These are phyloP conservation scores for Podaxis rugospora DNA, from an alignment of 768 basidiomycete genomes.

Conservation along the genomic window DNA sequence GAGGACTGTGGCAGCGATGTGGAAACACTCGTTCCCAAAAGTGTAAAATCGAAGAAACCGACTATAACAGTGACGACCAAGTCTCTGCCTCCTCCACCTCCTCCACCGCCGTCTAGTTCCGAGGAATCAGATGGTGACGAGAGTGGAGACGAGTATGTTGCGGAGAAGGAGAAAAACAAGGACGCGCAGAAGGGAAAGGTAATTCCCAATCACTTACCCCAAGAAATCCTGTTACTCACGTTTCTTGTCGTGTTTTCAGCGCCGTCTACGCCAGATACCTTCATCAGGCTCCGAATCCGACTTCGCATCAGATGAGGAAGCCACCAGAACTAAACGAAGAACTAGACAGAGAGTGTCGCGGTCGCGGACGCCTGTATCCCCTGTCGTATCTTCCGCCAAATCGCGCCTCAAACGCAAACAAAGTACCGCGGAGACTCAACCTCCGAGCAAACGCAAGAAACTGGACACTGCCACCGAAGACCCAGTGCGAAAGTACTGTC, in stretches of 20 bases:
- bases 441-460: conserved; percentile 18
- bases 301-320: conserved; percentile 36
- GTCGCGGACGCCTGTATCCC: conserved; percentile 24
- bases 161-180: conserved; percentile 32
- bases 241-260: background rate
- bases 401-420: conserved; percentile 52
- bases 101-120: conserved; percentile 14
- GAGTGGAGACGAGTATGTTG: conserved; percentile 74
- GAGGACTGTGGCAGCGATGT: conserved; percentile 36
- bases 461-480: conserved; percentile 48
- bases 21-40: conserved; percentile 22
- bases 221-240: conserved; percentile 3
- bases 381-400: conserved; percentile 22
- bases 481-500: conserved; percentile 74
- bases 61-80: conserved; percentile 16
- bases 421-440: conserved; percentile 22
- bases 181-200: conserved; percentile 40
- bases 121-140: conserved; percentile 48
- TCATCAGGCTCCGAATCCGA: conserved; percentile 26
- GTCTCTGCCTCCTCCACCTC: background rate
- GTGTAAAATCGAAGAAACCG: conserved; percentile 24
- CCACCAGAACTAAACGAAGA: conserved; percentile 14
- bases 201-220: conserved; percentile 15
- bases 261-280: background rate
- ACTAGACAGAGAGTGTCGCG: conserved; percentile 22